phyloP scores from a whole-genome alignment of 2,329 filamentous ascomycete species.

The Cladosporium cucumerinum region DNA sequence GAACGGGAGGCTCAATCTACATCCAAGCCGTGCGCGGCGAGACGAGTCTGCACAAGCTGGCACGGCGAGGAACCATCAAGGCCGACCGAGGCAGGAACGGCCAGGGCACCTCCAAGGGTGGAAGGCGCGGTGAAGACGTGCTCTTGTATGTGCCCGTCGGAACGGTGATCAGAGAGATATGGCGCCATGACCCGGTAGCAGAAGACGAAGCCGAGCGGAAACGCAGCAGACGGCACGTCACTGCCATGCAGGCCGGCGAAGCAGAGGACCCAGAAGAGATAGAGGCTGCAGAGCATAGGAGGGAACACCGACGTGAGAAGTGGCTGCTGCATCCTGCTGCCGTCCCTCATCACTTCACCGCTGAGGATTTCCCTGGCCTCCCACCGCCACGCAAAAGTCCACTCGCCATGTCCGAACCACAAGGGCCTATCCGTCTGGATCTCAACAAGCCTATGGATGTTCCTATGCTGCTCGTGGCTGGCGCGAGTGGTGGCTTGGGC shows the following conservation, averaged over 20 bases:
- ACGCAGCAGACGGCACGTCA: constrained; percentile 21
- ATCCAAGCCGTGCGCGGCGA: constrained; percentile 90
- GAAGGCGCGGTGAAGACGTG: constrained; percentile 79
- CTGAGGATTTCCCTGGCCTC: constrained; percentile 56
- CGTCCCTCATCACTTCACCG: constrained; percentile 65
- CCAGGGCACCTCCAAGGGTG: constrained; percentile 68
- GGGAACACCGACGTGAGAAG: constrained; percentile 56
- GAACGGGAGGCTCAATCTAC: constrained; percentile 85
- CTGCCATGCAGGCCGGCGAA: constrained; percentile 21
- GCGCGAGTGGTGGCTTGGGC: constrained; percentile 83
- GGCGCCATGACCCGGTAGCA: constrained; percentile 70
- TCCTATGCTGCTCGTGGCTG: constrained; percentile 81
- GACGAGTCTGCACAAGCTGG: constrained; percentile 89
- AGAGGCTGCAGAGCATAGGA: constrained; percentile 16
- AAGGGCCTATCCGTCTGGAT: constrained; percentile 62
- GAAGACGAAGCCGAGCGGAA: constrained; percentile 55
- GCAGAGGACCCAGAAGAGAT: constrained; percentile 26
- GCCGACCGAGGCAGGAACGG: constrained; percentile 75
- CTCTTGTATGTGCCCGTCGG: constrained; percentile 89
- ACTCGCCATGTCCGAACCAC: constrained; percentile 65
- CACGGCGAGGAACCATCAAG: constrained; percentile 69
- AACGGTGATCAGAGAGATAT: constrained; percentile 81
- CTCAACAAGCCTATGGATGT: constrained; percentile 68
- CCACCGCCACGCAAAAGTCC: constrained; percentile 55
- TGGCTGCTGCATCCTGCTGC: constrained; percentile 86